Evolutionary conservation across 2,329 filamentous ascomycete genomes (phyloP).

Genomic region (Fusarium mundagurra): DNA sequence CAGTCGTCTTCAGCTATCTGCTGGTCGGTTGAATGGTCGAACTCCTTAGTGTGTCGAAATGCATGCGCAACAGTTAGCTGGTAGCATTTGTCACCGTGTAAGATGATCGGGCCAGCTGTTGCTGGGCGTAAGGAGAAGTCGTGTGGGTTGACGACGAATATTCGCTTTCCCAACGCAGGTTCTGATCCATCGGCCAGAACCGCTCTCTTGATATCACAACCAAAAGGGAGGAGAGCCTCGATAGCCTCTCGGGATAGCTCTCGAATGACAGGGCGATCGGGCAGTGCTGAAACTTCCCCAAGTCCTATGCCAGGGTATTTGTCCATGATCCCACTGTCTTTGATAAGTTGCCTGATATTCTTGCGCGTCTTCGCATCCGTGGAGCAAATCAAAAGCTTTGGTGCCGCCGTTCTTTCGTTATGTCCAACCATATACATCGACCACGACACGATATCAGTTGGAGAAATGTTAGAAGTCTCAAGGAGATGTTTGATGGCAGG

Average conservation of each 20-base stretch:
- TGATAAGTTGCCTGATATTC: background rate
- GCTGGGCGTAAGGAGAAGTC: background rate
- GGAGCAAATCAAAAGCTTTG: background rate
- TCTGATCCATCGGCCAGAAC: accelerated
- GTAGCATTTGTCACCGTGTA: accelerated
- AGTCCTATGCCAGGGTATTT: background rate
- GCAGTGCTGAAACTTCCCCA: background rate
- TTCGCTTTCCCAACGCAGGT: background rate
- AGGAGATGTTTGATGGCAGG: background rate
- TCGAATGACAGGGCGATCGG: background rate
- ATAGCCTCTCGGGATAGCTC: background rate
- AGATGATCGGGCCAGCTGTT: accelerated
- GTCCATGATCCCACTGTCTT: background rate
- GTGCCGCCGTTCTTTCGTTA: background rate
- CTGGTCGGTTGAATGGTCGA: accelerated
- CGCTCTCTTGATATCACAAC: accelerated
- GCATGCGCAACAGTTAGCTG: background rate
- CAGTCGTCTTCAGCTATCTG: background rate
- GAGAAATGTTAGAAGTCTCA: background rate
- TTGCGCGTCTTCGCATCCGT: background rate
- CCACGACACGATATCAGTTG: background rate
- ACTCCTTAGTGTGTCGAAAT: accelerated
- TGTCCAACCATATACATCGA: background rate
- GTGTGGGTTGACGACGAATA: accelerated
- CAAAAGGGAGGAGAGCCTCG: background rate